phyloP scores from a whole-genome alignment of 2,329 filamentous ascomycete species.

The Fusarium tanahbumbuense region DNA sequence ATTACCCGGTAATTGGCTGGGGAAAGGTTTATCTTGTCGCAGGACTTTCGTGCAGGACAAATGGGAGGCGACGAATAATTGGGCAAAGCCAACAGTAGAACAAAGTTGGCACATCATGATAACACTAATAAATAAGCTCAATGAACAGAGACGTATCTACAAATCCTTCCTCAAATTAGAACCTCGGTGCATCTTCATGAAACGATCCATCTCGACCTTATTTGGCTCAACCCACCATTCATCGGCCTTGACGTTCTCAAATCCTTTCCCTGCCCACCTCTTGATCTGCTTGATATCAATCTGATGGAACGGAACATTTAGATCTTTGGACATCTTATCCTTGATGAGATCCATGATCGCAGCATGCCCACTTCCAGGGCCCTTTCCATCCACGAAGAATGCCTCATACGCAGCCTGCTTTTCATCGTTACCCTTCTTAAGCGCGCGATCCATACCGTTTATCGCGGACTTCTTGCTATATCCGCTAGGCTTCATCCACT shows the following conservation, averaged over 20 bases:
- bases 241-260: slow-evolving; percentile 12
- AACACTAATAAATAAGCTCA: background rate
- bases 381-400: slow-evolving; percentile 26
- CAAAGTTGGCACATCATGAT: background rate
- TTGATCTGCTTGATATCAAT: slow-evolving; percentile 11
- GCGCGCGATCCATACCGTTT: slow-evolving; percentile 5
- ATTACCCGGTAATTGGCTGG: background rate
- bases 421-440: background rate
- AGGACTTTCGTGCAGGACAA: background rate
- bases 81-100: too few relatives aligned
- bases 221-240: slow-evolving; percentile 32
- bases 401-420: background rate
- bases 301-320: slow-evolving; percentile 30
- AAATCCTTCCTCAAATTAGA: background rate
- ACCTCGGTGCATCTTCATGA: background rate
- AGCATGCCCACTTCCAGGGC: background rate
- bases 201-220: slow-evolving; percentile 21
- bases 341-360: slow-evolving; percentile 6
- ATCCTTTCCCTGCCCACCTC: slow-evolving; percentile 24
- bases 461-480: slow-evolving; percentile 26
- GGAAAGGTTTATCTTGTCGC: background rate
- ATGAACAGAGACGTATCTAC: rapidly evolving
- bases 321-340: slow-evolving; percentile 36
- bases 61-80: background rate
- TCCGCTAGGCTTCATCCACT: slow-evolving; percentile 27